Percentiles rank a stretch among this genome's conserved stretches.
Evolutionary conservation across 1,139 yeast species (phyloP).

Genomic region (Kurtzmaniella quercitrusa): DNA sequence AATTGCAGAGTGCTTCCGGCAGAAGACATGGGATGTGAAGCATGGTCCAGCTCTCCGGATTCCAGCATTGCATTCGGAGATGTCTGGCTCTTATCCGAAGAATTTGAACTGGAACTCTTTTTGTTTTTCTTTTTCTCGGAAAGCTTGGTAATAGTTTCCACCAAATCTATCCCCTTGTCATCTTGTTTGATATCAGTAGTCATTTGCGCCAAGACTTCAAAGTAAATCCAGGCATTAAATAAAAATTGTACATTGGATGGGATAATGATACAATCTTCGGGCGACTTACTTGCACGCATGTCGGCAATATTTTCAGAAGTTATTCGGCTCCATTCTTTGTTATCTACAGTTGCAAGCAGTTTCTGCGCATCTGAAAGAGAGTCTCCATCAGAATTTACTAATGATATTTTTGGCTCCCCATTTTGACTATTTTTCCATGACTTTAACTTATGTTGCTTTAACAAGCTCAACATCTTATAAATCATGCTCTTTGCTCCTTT

Average conservation of each 20-base stretch:
- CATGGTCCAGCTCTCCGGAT: constrained; percentile 17
- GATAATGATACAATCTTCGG: constrained; percentile 13
- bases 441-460: constrained; percentile 18
- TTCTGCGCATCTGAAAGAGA: constrained; percentile 14
- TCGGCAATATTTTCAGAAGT: constrained; percentile 13
- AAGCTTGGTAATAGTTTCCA: constrained; percentile 37
- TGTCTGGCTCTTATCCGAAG: constrained; percentile 9
- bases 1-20: constrained; percentile 11
- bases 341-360: constrained; percentile 30
- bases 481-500: constrained; percentile 66
- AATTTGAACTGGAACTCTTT: constrained; percentile 6
- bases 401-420: constrained; percentile 5
- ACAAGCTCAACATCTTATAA: constrained; percentile 36
- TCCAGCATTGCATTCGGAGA: constrained; percentile 26
- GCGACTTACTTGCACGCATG: not conserved
- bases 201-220: constrained; percentile 63
- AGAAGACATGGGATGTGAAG: constrained; percentile 8
- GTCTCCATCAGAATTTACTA: constrained; percentile 12
- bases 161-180: constrained; percentile 41
- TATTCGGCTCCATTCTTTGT: constrained; percentile 34
- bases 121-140: constrained; percentile 16
- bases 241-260: constrained; percentile 50
- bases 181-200: constrained; percentile 49
- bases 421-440: constrained; percentile 7
- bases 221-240: constrained; percentile 62